Evolutionary conservation across 352 stramenopile species (phyloP).

Genomic region (Phytophthora aleatoria): DNA sequence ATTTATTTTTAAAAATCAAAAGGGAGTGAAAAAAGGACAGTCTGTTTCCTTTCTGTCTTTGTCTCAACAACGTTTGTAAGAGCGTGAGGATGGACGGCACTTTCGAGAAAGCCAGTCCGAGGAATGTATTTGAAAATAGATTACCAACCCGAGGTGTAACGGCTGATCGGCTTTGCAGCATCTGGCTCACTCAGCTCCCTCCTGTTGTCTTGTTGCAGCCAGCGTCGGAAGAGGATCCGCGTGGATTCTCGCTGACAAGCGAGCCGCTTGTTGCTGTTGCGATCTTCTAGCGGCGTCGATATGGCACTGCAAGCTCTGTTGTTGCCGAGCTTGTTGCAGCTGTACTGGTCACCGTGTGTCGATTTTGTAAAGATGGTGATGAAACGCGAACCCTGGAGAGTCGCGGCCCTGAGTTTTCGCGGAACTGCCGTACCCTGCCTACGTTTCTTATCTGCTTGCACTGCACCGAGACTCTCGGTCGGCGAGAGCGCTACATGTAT

Average conservation of each 20-base stretch:
- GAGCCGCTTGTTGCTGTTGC: constrained; percentile 1
- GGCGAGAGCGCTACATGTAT: constrained; percentile 1
- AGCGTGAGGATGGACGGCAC: constrained; percentile 1
- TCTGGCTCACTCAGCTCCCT: constrained; percentile 7
- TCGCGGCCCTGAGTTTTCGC: constrained; percentile 24
- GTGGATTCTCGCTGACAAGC: constrained; percentile 26
- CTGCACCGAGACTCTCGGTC: constrained; percentile 4
- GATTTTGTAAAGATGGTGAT: constrained; percentile 19
- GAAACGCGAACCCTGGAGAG: constrained; percentile 25
- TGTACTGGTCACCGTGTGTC: constrained; percentile 8
- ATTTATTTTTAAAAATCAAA: constrained; percentile 24
- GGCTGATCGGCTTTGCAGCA: constrained; percentile 5
- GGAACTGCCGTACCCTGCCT: constrained; percentile 6
- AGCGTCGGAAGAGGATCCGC: constrained; percentile 37
- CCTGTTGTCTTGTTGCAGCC: constrained; percentile 29
- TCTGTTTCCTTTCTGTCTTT: constrained; percentile 4
- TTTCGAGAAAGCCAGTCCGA: constrained; percentile 29
- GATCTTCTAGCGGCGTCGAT: constrained; percentile 12
- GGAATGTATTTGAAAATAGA: constrained; percentile 31
- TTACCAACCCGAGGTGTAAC: constrained; percentile 21
- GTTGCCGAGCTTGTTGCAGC: too few relatives aligned
- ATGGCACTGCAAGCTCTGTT: not conserved
- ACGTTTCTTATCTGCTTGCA: constrained; percentile 24
- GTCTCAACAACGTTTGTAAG: constrained; percentile 7
- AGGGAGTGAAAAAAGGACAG: not conserved